phyloP scores from a whole-genome alignment of 2,329 filamentous ascomycete species.

The Graphilbum sp. region DNA sequence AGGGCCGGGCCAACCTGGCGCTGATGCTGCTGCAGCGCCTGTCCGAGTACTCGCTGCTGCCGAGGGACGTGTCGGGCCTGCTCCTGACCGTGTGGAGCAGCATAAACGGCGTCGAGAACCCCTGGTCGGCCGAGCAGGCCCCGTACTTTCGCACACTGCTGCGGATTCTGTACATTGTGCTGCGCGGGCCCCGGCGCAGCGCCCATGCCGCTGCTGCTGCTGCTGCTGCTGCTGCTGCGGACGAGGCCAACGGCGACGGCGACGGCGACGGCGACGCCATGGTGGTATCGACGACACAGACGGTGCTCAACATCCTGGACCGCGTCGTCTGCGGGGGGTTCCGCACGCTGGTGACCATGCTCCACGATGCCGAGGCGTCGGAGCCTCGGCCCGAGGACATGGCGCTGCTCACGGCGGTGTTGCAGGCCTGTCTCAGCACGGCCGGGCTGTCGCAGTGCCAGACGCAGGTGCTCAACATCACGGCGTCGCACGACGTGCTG shows the following conservation, averaged over 20 bases:
- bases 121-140: constrained; percentile 33
- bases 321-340: constrained; percentile 69
- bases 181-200: constrained; percentile 45
- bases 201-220: neutral
- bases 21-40: constrained; percentile 71
- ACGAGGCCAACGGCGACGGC: neutral
- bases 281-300: constrained; percentile 34
- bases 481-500: constrained; percentile 55
- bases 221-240: neutral
- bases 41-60: constrained; percentile 36
- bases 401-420: constrained; percentile 68
- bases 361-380: constrained; percentile 60
- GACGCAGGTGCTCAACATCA: constrained; percentile 52
- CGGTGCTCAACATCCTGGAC: constrained; percentile 65
- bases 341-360: constrained; percentile 59
- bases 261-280: constrained; percentile 14
- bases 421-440: constrained; percentile 69
- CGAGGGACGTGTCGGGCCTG: constrained; percentile 34
- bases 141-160: constrained; percentile 72
- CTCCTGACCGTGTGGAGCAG: constrained; percentile 33
- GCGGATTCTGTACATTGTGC: constrained; percentile 67
- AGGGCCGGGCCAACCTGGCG: constrained; percentile 63
- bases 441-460: constrained; percentile 59
- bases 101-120: constrained; percentile 35
- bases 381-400: constrained; percentile 63